Conservation (phyloP, 495 filamentous ascomycete species). For the Pseudoneurospora amorphoporcata region DNA sequence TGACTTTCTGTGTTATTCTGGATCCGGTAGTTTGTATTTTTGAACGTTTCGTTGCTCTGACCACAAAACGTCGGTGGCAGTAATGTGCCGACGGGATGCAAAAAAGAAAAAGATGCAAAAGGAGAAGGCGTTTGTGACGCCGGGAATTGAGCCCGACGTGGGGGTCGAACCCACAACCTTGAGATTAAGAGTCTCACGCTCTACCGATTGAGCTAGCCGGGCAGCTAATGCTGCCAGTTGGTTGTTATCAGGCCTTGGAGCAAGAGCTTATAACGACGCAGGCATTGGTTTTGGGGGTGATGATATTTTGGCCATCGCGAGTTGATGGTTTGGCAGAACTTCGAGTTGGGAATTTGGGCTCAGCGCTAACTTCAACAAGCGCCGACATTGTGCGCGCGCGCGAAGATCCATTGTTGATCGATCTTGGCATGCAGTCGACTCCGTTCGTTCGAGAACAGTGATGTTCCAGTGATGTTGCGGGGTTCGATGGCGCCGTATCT, state of each 20-base stretch:
- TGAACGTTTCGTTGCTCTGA: not conserved
- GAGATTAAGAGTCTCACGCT: slow-evolving; percentile 58
- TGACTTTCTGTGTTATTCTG: not conserved
- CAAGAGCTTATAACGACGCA: fast-evolving
- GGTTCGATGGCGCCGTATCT: not conserved
- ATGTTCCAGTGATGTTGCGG: not conserved
- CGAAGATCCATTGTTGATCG: not conserved
- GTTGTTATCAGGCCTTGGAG: not conserved
- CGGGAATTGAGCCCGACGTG: not conserved
- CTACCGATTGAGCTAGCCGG: slow-evolving; percentile 62
- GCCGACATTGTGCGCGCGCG: not conserved
- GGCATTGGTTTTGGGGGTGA: not conserved
- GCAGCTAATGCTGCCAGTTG: not conserved
- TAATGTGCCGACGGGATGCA: not conserved
- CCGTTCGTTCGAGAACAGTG: not conserved
- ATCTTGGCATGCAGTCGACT: not conserved
- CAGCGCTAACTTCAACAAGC: not conserved
- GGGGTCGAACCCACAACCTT: not conserved
- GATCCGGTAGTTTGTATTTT: no score
- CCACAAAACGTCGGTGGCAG: not conserved
- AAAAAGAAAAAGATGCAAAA: not conserved
- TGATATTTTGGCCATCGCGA: not conserved
- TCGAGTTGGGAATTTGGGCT: not conserved
- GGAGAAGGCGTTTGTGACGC: not conserved
- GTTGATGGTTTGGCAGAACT: not conserved